These are phyloP conservation scores for Aspergillus sp. DNA, from an alignment of 2,329 filamentous ascomycete genomes.

Conservation along the genomic window DNA sequence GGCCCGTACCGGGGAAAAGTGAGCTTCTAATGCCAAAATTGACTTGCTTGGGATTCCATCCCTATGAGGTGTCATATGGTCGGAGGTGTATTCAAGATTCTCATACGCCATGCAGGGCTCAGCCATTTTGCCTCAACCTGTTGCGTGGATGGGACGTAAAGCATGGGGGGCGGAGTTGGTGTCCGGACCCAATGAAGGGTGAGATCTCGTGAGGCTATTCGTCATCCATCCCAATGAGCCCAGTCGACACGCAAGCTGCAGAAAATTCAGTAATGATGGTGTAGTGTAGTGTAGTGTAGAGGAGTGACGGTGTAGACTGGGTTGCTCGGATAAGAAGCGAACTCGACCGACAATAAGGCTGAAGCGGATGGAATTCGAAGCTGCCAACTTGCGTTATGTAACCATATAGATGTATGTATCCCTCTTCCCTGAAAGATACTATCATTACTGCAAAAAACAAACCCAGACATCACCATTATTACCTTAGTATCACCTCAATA, in stretches of 20 bases:
- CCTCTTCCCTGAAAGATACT: not conserved
- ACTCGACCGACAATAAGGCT: not conserved
- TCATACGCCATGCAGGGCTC: not conserved
- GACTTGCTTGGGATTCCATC: not conserved
- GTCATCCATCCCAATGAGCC: not conserved
- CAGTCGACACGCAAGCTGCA: not conserved
- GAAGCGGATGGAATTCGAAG: not conserved
- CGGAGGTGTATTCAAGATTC: not conserved
- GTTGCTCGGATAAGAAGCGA: too few species aligned
- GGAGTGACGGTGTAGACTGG: not conserved
- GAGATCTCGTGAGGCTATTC: not conserved
- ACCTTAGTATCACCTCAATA: not conserved
- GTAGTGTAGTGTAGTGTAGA: not conserved
- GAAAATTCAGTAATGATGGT: not conserved
- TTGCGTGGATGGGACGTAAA: slow-evolving; percentile 3
- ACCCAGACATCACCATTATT: not conserved
- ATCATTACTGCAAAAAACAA: not conserved
- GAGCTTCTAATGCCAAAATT: not conserved
- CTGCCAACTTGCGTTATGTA: not conserved
- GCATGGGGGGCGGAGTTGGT: not conserved
- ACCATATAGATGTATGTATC: not conserved
- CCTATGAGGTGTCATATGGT: not conserved
- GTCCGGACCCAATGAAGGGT: not conserved
- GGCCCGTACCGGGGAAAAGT: not conserved
- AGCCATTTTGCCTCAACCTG: not conserved